Evolutionary conservation across 208 protist genomes (phyloP).

Genomic region (Crithidia sp.): DNA sequence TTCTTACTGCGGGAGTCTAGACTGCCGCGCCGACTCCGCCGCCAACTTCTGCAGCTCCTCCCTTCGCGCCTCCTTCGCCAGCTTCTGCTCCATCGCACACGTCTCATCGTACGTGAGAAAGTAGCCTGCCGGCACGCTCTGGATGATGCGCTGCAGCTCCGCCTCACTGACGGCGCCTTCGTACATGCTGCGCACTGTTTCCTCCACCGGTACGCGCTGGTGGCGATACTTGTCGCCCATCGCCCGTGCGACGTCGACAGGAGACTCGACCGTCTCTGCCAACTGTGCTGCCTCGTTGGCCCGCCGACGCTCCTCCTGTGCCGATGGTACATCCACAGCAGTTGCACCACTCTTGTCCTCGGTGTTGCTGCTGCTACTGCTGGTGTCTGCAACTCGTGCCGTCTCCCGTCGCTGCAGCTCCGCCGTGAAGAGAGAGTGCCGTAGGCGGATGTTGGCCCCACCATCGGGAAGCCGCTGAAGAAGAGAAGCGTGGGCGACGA

Average conservation of each 20-base stretch:
- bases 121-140: conserved; percentile 60
- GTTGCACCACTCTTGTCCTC: too few relatives aligned
- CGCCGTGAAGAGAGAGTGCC: conserved; percentile 39
- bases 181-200: conserved; percentile 74
- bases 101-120: conserved; percentile 84
- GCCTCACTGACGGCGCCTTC: conserved; percentile 68
- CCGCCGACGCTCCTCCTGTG: not conserved
- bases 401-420: conserved; percentile 46
- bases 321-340: too few relatives aligned
- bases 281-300: conserved; percentile 15
- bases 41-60: conserved; percentile 51
- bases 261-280: not conserved
- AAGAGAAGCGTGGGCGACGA: conserved; percentile 52
- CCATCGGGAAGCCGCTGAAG: conserved; percentile 63
- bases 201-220: conserved; percentile 65
- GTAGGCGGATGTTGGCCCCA: conserved; percentile 54
- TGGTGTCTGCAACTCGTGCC: not conserved
- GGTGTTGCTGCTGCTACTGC: too few relatives aligned
- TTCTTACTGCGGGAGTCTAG: conserved; percentile 6
- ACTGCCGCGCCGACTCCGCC: conserved; percentile 20
- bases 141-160: conserved; percentile 81
- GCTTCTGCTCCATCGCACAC: conserved; percentile 42
- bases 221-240: conserved; percentile 59
- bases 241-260: conserved; percentile 10
- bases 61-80: conserved; percentile 42